Evolutionary conservation across 805 yeast species (phyloP), one percentile per base, ranked within the genome.

Genomic region (Wickerhamomyces xylosicus): DNA sequence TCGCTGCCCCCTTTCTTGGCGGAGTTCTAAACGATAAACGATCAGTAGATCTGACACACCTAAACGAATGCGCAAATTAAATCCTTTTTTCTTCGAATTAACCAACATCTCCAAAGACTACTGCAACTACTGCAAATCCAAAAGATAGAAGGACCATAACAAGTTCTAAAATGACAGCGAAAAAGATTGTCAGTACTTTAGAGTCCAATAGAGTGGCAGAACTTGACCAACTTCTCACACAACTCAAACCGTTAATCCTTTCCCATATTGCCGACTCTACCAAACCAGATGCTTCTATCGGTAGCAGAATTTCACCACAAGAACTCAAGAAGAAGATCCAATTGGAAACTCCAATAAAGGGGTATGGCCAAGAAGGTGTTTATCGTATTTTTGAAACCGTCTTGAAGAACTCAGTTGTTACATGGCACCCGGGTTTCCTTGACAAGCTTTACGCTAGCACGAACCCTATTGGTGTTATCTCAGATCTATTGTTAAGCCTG

Each of bases 371-470:
- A 4, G 58, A 63, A 22, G 72, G 71, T 6, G 64, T 84, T 5
- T 54, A 72, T 31, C 53, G 52, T 2, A 62, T 71, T 3, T 69
- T 81, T 38, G 78, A 81, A 43, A 56, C 66, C 34, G 71, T 85
- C 1, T 60, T 85, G 45, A 59, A 71, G 36, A 71, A 78, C 49
- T 80, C 90, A 0, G 85, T 82, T 32, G 83, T 79, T 38, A 85
- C 95, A 0, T 85, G 95, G 95, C 82, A 81, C 53, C 80, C 85
- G 0, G 94, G 94, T 1, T 85, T 85, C 52, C 59, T 85, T 62
- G 95, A 85, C 54, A 85, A 85, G 57, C 63, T 85, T 40, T 85
- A 85, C 48, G 94, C 94, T 0, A 74, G 85, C n/a, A 84, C 85
- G 20, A 85, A 84, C 52, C 89, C 95, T 2, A 78, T 84, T 22